phyloP scores from a whole-genome alignment of 345 rosid species.

The Gossypium bickii region DNA sequence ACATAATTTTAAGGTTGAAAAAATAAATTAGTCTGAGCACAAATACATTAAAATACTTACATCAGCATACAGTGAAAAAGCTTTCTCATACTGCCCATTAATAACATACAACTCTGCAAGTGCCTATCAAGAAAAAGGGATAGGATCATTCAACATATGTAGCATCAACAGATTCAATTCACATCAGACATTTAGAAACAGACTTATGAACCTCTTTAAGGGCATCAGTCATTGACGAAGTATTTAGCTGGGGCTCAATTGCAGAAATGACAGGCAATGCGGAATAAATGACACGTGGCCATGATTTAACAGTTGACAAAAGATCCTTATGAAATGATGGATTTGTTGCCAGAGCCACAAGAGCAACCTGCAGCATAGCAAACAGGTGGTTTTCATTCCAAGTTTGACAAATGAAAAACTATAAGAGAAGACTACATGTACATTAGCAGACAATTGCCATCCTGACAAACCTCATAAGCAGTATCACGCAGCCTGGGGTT shows the following conservation, averaged over 20 bases:
- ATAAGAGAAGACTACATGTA: neutral
- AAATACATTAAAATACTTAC: slow-evolving; percentile 50
- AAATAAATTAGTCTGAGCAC: neutral
- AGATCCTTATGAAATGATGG: slow-evolving; percentile 76
- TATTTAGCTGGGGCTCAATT: slow-evolving; percentile 91
- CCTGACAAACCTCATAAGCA: slow-evolving; percentile 77
- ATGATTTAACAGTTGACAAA: slow-evolving; percentile 81
- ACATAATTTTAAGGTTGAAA: neutral
- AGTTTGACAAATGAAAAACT: slow-evolving; percentile 13
- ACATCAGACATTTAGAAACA: slow-evolving; percentile 14
- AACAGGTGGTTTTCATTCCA: slow-evolving; percentile 16
- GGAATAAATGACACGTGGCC: slow-evolving; percentile 87
- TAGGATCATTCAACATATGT: slow-evolving; percentile 17
- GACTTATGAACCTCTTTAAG: slow-evolving; percentile 73
- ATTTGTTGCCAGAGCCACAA: slow-evolving; percentile 96
- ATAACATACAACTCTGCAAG: slow-evolving; percentile 87
- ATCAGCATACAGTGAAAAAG: slow-evolving; percentile 90
- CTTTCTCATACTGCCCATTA: slow-evolving; percentile 85
- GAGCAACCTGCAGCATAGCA: slow-evolving; percentile 66
- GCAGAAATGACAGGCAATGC: slow-evolving; percentile 90
- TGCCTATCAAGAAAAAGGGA: slow-evolving; percentile 45
- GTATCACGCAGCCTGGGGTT: slow-evolving; percentile 93
- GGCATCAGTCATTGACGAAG: slow-evolving; percentile 90
- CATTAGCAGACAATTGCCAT: neutral
- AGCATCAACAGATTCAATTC: slow-evolving; percentile 18